A percentile compares a stretch with the other conserved stretches of the same genome.
These are phyloP conservation scores for Phyllosticta citriasiana DNA, from an alignment of 2,329 filamentous ascomycete species.

Conservation along the genomic window DNA sequence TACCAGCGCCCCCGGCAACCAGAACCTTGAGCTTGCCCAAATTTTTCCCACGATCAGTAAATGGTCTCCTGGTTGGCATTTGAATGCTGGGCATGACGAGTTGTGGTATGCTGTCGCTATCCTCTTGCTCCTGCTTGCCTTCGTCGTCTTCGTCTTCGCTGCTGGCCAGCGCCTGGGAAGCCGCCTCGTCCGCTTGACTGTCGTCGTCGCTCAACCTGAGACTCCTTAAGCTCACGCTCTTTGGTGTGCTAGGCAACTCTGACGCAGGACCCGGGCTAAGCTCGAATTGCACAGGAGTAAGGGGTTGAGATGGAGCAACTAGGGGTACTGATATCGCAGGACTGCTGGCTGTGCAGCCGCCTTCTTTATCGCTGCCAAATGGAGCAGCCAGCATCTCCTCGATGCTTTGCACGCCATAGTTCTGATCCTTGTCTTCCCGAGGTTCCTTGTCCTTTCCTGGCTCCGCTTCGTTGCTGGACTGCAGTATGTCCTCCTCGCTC, in stretches of 20 bases:
- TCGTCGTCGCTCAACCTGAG: constrained; percentile 50
- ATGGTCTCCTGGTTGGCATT: constrained; percentile 80
- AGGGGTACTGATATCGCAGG: constrained; percentile 1
- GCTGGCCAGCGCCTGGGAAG: constrained; percentile 46
- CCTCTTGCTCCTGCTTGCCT: constrained; percentile 28
- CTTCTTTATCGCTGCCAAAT: constrained; percentile 16
- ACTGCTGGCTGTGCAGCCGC: constrained; percentile 16
- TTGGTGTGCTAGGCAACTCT: constrained; percentile 48
- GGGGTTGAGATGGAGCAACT: constrained; percentile 14
- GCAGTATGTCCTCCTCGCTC: constrained; percentile 42
- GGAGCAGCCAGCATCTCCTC: constrained; percentile 41
- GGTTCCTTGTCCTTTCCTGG: constrained; percentile 31
- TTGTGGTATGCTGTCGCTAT: constrained; percentile 48
- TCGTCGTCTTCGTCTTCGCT: constrained; percentile 46
- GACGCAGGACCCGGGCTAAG: constrained; percentile 38
- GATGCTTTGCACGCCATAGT: constrained; percentile 49
- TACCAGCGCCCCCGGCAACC: constrained; percentile 69
- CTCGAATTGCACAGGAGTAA: constrained; percentile 19
- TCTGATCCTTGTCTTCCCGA: constrained; percentile 29
- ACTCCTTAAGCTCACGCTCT: constrained; percentile 49
- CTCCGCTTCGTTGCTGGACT: constrained; percentile 13
- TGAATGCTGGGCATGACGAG: constrained; percentile 96
- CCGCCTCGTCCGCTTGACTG: constrained; percentile 43
- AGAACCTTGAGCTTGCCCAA: constrained; percentile 86
- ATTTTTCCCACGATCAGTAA: constrained; percentile 74